phyloP scores from a whole-genome alignment of 495 filamentous ascomycete species.

The Penicillium robsamsonii region DNA sequence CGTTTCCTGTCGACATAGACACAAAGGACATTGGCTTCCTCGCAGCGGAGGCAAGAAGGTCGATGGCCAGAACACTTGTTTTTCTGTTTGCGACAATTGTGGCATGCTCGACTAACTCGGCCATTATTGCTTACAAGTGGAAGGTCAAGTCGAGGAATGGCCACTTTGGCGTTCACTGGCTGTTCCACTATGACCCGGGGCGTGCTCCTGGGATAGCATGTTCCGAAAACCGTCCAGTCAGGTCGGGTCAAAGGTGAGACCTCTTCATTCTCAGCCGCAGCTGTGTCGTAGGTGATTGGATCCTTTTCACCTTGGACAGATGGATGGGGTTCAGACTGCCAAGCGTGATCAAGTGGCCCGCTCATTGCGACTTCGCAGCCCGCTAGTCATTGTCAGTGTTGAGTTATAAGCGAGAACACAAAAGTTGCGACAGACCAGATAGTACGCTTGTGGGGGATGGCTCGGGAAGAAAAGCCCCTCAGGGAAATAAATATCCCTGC shows the following conservation, averaged over 20 bases:
- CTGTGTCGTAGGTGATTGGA: not conserved
- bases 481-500: not conserved
- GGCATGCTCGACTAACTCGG: slow-evolving; percentile 9
- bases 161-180: slow-evolving; percentile 1
- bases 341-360: not conserved
- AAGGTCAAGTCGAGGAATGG: slow-evolving; percentile 7
- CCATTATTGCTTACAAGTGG: not conserved
- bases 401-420: not conserved
- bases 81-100: slow-evolving; percentile 8
- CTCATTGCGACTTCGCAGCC: slow-evolving; percentile 5
- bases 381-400: slow-evolving; percentile 4
- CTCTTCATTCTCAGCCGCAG: not conserved
- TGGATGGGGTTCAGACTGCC: not conserved
- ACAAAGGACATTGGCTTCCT: not conserved
- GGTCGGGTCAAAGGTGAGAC: not conserved
- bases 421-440: not conserved
- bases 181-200: not conserved
- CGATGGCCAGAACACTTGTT: slow-evolving; percentile 10
- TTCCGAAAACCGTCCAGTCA: not conserved
- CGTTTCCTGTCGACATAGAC: slow-evolving; percentile 6
- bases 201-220: not conserved
- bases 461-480: not conserved
- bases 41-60: not conserved
- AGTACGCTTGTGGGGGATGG: not conserved
- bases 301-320: not conserved